Evolutionary conservation across 768 basidiomycete genomes (phyloP), one percentile per base, ranked within the genome.

Genomic region (Rhodocollybia butyracea): DNA sequence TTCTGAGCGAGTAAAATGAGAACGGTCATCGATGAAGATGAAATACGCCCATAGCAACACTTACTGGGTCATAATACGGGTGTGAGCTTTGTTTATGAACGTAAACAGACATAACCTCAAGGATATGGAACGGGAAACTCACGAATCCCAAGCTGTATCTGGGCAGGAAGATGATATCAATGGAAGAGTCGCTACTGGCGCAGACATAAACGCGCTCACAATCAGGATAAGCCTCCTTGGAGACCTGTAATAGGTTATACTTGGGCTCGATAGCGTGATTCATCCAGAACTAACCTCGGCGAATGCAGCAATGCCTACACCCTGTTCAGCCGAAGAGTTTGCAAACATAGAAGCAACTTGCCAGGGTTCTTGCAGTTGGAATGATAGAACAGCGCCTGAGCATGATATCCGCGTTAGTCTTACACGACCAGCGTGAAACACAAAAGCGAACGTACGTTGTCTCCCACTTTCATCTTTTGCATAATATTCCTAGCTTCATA

Each of bases 71-170:
- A 60, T 80, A 91, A 67, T 93, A 93, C 3, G 94, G 94, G 68
- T 96, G 92, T 3, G 74, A 69, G 2, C 78, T 80, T 7, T 12
- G 30, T 21, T 30, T 36, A 56, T 47, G 36, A 30, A 46, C 59
- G 39, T 57, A 57, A 31, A 46, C 52, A 55, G 56, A 51, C 10
- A n/a, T 17, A 58, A 34, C 26, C 19, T 50, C 19, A 60, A 51
- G 38, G 43, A 58, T 50, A 43, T 45, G 45, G 15, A 30, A 53
- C 30, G 21, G 48, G 53, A 41, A 58, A 68, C 86, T 60, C 64
- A 91, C 91, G 81, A 65, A 64, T 95, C 91, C 91, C 91, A 96
- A 31, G 94, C 92, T 3, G 94, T 93, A 61, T 89, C 94, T 96
- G 56, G 45, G 53, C 52, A 26, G 31, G 21, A 50, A 30, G 46